These are phyloP conservation scores for Carex parvula DNA, from an alignment of 176 grass and related monocot genomes.

Conservation along the genomic window DNA sequence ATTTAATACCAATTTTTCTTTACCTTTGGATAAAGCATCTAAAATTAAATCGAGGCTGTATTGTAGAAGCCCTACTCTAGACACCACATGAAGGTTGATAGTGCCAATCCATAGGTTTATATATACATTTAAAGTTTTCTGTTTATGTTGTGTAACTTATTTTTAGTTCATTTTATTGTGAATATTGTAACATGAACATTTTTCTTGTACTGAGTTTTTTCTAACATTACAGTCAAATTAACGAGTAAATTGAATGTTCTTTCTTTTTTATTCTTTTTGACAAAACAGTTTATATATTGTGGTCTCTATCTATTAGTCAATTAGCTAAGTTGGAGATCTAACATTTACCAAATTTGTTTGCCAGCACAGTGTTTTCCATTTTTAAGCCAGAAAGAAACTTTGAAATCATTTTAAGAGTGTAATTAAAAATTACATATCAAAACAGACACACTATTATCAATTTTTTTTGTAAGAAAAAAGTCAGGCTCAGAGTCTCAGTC, in stretches of 20 bases:
- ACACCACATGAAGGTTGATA: background rate
- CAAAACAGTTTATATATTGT: background rate
- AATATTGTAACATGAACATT: constrained; percentile 16
- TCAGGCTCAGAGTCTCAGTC: too few relatives aligned
- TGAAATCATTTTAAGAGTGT: too few relatives aligned
- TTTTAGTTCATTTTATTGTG: constrained; percentile 14
- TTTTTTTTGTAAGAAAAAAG: too few relatives aligned
- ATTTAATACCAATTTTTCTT: background rate
- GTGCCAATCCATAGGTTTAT: background rate
- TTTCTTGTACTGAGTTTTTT: background rate
- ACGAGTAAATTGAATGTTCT: background rate
- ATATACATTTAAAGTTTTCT: background rate
- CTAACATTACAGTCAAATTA: background rate
- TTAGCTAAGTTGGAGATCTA: background rate
- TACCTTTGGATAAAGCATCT: constrained; percentile 1
- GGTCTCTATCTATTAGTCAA: background rate
- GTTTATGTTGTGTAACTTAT: background rate
- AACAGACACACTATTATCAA: too few relatives aligned
- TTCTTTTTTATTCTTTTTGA: background rate
- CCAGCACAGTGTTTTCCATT: background rate
- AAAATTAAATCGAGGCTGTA: background rate
- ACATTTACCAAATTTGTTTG: background rate
- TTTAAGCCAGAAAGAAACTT: background rate
- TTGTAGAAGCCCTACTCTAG: background rate
- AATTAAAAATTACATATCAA: too few relatives aligned